Percentiles rank a stretch among this genome's conserved stretches.
phyloP scores from a whole-genome alignment of 2,329 filamentous ascomycete species.

The Claviceps quebecensis region DNA sequence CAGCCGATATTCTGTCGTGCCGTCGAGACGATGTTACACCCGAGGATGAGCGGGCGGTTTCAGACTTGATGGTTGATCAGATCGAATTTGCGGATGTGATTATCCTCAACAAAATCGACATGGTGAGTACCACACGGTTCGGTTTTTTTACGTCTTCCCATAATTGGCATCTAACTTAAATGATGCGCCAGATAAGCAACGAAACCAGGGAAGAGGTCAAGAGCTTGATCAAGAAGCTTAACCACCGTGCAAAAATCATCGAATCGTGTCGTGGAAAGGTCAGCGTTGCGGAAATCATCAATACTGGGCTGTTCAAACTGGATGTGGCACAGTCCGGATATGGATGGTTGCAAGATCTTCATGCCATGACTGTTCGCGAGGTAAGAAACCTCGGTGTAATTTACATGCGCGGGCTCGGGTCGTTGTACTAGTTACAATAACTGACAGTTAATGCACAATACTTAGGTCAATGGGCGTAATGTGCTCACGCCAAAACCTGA shows the following conservation, averaged over 20 bases:
- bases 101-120: slow-evolving; percentile 56
- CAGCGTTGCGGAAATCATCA: slow-evolving; percentile 48
- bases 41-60: slow-evolving; percentile 61
- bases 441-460: background rate
- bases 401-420: background rate
- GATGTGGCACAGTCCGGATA: slow-evolving; percentile 49
- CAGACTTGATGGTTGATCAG: slow-evolving; percentile 63
- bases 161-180: background rate
- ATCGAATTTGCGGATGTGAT: slow-evolving; percentile 67
- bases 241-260: slow-evolving; percentile 51
- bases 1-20: slow-evolving; percentile 50
- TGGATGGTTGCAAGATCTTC: slow-evolving; percentile 57
- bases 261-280: slow-evolving; percentile 45
- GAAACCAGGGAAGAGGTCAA: slow-evolving; percentile 30
- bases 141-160: background rate
- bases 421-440: background rate
- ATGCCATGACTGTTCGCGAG: slow-evolving; percentile 50
- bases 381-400: slow-evolving; percentile 16
- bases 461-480: slow-evolving; percentile 31
- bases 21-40: slow-evolving; percentile 46
- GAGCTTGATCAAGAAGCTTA: slow-evolving; percentile 45
- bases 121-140: slow-evolving; percentile 25
- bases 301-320: slow-evolving; percentile 51
- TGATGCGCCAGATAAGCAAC: slow-evolving; percentile 19
- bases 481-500: slow-evolving; percentile 53